Evolutionary conservation across 1,139 yeast genomes (phyloP).

Genomic region (Diutina neorugosa): DNA sequence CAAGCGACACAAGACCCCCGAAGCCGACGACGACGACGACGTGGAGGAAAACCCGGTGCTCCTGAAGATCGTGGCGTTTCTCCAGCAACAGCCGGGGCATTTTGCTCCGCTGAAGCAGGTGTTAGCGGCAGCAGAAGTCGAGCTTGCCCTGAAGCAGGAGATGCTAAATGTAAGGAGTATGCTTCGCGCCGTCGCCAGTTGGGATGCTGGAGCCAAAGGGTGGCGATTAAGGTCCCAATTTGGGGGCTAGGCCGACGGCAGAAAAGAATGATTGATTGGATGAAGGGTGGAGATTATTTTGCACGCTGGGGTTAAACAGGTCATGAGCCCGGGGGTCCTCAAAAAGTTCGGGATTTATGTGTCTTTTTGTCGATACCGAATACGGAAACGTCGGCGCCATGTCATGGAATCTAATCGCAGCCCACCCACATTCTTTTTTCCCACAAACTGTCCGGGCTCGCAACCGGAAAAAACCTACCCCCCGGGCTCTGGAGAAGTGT

Average conservation of each 20-base stretch:
- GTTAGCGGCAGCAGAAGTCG: slow-evolving; percentile 32
- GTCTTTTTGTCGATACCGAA: too few relatives aligned
- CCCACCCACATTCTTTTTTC: too few relatives aligned
- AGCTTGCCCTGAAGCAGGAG: slow-evolving; percentile 34
- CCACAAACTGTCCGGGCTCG: too few relatives aligned
- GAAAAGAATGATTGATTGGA: too few relatives aligned
- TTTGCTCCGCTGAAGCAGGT: slow-evolving; percentile 51
- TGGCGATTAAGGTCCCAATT: slow-evolving; percentile 43
- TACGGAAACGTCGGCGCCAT: too few relatives aligned
- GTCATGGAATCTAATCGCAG: too few relatives aligned
- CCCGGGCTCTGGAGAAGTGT: too few relatives aligned
- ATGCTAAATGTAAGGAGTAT: slow-evolving; percentile 56
- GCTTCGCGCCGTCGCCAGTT: slow-evolving; percentile 54
- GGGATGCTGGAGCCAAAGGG: slow-evolving; percentile 45
- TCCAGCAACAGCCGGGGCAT: slow-evolving; percentile 21
- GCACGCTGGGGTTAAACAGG: too few relatives aligned
- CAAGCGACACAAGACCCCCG: slow-evolving; percentile 6
- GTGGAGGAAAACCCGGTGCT: slow-evolving; percentile 17
- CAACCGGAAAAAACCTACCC: too few relatives aligned
- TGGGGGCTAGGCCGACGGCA: background rate
- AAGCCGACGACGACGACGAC: slow-evolving; percentile 4
- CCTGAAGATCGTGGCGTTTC: slow-evolving; percentile 22
- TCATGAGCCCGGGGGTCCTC: too few relatives aligned
- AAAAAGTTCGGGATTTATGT: too few relatives aligned
- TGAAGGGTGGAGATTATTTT: too few relatives aligned